Conservation (phyloP, 1,284 basidiomycete genomes). For the Trichosporon asahii region DNA sequence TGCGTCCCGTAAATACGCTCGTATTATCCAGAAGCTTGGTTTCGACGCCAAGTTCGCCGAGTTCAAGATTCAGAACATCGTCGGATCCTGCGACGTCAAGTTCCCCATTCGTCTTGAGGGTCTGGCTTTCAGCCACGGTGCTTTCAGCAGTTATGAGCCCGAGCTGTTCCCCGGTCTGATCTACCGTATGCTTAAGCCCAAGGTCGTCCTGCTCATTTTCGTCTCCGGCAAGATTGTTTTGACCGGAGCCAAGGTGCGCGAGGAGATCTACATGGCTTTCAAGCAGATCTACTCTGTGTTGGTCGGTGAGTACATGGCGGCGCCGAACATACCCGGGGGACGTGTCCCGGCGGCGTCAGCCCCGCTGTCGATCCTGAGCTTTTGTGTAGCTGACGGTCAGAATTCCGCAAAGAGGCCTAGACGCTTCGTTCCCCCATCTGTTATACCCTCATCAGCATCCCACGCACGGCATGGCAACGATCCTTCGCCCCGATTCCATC, state of each 20-base stretch:
- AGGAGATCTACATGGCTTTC: conserved; percentile 99
- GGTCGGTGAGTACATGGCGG: conserved; percentile 47
- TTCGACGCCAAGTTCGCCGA: conserved; percentile 99
- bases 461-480: conserved; percentile 8
- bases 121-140: conserved; percentile 94
- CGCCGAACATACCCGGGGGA: background rate
- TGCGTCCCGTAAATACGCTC: conserved; percentile 97
- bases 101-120: conserved; percentile 99
- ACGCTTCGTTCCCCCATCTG: background rate
- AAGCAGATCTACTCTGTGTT: conserved; percentile 97
- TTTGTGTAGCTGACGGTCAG: conserved; percentile 25
- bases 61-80: conserved; percentile 99
- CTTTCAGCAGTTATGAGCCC: conserved; percentile 96
- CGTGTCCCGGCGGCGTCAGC: background rate
- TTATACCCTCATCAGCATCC: conserved; percentile 8
- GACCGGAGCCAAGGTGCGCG: conserved; percentile 98
- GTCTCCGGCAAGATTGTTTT: conserved; percentile 99
- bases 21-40: conserved; percentile 98
- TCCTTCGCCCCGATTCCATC: background rate
- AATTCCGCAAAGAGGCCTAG: conserved; percentile 47
- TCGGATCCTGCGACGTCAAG: conserved; percentile 97
- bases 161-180: conserved; percentile 99
- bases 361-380: background rate
- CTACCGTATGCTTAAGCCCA: conserved; percentile 99
- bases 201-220: conserved; percentile 97